Percentiles rank a stretch among this genome's conserved stretches.
phyloP scores from a whole-genome alignment of 345 rosid genomes.

The Bretschneidera sinensis region DNA sequence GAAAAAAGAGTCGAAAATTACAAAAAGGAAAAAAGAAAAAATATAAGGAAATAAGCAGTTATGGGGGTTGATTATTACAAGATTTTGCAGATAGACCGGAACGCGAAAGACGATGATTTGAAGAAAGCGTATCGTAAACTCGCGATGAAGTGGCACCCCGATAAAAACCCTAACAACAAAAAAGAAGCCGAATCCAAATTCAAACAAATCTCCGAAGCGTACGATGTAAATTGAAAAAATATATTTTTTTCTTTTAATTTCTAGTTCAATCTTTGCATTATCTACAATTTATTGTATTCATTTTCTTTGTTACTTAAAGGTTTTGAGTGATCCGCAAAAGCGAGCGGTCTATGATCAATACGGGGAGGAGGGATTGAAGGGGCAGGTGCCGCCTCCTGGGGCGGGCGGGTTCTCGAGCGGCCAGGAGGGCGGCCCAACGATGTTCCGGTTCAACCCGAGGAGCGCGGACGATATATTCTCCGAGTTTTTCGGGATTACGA shows the following conservation, averaged over 20 bases:
- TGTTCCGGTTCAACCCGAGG: conserved; percentile 69
- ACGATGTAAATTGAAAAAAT: conserved; percentile 45
- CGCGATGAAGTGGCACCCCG: conserved; percentile 97
- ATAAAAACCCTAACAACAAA: conserved; percentile 79
- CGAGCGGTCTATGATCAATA: conserved; percentile 81
- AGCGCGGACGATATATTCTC: conserved; percentile 84
- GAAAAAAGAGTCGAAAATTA: background rate
- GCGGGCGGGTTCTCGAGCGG: conserved; percentile 47
- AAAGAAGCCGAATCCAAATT: conserved; percentile 86
- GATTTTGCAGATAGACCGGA: conserved; percentile 67
- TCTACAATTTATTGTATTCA: background rate
- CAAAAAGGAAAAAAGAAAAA: background rate
- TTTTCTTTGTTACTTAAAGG: conserved; percentile 31
- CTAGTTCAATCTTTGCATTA: background rate
- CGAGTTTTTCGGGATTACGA: conserved; percentile 70
- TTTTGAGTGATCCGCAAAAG: conserved; percentile 76
- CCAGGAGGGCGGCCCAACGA: conserved; percentile 32
- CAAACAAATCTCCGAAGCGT: conserved; percentile 94
- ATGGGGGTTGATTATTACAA: conserved; percentile 88
- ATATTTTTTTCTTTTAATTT: background rate
- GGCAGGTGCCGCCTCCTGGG: conserved; percentile 77
- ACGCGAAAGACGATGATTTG: conserved; percentile 72
- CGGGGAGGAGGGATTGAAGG: conserved; percentile 81
- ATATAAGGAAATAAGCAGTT: conserved; percentile 1
- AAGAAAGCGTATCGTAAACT: conserved; percentile 86